Evolutionary conservation across 2,329 filamentous ascomycete genomes (phyloP), one percentile per base, ranked within the genome.

Genomic region (Proliferodiscus dingleyae): DNA sequence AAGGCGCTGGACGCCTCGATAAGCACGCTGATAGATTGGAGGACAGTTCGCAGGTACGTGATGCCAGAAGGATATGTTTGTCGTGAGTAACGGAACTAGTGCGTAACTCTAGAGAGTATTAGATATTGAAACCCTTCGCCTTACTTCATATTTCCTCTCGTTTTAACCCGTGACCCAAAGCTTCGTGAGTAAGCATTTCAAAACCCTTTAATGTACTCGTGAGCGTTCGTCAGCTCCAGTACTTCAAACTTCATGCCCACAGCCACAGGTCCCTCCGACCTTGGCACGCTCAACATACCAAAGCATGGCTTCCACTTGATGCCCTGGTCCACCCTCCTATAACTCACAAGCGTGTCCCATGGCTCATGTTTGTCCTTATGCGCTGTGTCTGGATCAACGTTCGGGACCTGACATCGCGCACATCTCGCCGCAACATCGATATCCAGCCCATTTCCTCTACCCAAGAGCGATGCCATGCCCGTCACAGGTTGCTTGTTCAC

Each of bases 401-500:
- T 87, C 16, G 83, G 83, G 50, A 88, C 62, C 53, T 80, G 83
- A 65, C 85, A 87, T 46, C 83, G 73, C 2, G 81, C 79, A 2
- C 82, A 85, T 24, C 82, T 75, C 55, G 81, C 83, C 1, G 80
- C 74, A n/a, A 81, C 69, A 51, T 76, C 70, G 48, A 80, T 77
- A 1, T 78, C 69, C 3, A 55, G 3, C 3, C 44, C 48, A 26
- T 45, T 50, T 34, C 46, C n/a, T 42, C 45, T 33, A 42, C 32
- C 24, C 40, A 42, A 42, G 18, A 22, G 33, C 24, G 32, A 24
- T 28, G 33, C 40, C 40, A 24, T 18, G 29, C 24, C 7, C 26
- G 26, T 28, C 26, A n/a, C n/a, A n/a, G n/a, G n/a, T n/a, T 28
- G 7, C 13, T 28, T 7, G 26, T 28, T 28, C 7, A 28, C 40